Evolutionary conservation across 805 yeast species (phyloP).

Genomic region (Kregervanrija pseudodelftensis): DNA sequence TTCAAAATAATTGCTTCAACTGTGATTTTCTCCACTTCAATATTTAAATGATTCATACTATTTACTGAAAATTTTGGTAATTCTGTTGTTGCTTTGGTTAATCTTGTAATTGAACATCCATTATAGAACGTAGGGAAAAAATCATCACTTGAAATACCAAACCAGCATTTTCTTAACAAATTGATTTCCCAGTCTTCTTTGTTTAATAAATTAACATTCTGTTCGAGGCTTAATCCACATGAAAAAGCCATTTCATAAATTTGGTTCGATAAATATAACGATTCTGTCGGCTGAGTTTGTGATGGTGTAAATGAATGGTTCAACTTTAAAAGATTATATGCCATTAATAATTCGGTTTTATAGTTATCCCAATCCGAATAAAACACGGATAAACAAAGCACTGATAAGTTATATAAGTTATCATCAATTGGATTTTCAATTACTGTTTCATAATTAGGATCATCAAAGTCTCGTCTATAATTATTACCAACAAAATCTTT

Average conservation of each 20-base stretch:
- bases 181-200: conserved; percentile 27
- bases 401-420: too few relatives aligned
- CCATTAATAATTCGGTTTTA: conserved; percentile 31
- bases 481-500: too few relatives aligned
- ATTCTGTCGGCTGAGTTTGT: conserved; percentile 36
- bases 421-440: too few relatives aligned
- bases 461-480: too few relatives aligned
- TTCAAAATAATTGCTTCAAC: conserved; percentile 26
- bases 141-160: conserved; percentile 35
- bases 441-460: too few relatives aligned
- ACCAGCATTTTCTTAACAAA: conserved; percentile 56
- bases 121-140: conserved; percentile 34
- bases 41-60: conserved; percentile 16
- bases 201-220: conserved; percentile 27
- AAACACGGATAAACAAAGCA: too few relatives aligned
- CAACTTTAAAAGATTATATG: conserved; percentile 32
- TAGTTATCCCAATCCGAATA: neutral
- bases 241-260: conserved; percentile 37
- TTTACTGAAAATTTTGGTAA: conserved; percentile 34
- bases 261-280: conserved; percentile 31
- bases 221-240: conserved; percentile 44
- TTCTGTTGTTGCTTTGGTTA: conserved; percentile 36
- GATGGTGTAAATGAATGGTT: conserved; percentile 40
- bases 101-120: conserved; percentile 21
- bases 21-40: conserved; percentile 32